Percentiles rank a stretch among this genome's conserved stretches.
Evolutionary conservation across 305 asterid genomes (phyloP).

Genomic region (Fraxinus albicans): DNA sequence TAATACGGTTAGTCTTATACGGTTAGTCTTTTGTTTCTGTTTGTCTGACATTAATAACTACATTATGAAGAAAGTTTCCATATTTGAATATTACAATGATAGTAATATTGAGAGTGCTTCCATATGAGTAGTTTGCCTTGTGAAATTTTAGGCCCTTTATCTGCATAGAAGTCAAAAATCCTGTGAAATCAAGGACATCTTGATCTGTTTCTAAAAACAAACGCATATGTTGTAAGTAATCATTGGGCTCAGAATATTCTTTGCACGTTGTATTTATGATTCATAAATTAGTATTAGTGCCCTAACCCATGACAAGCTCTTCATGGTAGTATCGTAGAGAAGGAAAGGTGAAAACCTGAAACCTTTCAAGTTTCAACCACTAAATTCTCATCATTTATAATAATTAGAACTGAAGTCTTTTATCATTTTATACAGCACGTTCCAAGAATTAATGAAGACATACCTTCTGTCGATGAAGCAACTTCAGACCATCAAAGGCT

Average conservation of each 20-base stretch:
- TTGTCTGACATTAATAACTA: neutral
- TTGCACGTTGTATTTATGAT: neutral
- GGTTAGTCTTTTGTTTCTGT: neutral
- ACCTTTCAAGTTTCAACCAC: slow-evolving; percentile 4
- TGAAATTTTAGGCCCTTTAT: neutral
- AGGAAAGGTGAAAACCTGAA: slow-evolving; percentile 4
- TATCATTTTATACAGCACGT: slow-evolving; percentile 63
- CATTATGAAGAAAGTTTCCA: neutral
- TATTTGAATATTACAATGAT: neutral
- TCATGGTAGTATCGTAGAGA: neutral
- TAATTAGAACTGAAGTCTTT: slow-evolving; percentile 1
- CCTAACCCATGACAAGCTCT: neutral
- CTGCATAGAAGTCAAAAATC: neutral
- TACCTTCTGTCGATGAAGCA: slow-evolving; percentile 91
- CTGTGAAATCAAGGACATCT: neutral
- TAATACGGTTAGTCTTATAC: neutral
- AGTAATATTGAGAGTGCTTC: neutral
- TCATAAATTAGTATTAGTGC: neutral
- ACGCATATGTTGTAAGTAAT: neutral
- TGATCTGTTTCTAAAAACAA: neutral
- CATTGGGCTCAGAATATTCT: neutral
- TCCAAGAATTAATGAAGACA: slow-evolving; percentile 87
- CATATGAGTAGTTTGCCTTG: neutral
- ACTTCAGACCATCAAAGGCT: slow-evolving; percentile 97
- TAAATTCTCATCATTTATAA: slow-evolving; percentile 11